Conservation (phyloP, 129 eudicot species). For the Flaveria linearis region DNA sequence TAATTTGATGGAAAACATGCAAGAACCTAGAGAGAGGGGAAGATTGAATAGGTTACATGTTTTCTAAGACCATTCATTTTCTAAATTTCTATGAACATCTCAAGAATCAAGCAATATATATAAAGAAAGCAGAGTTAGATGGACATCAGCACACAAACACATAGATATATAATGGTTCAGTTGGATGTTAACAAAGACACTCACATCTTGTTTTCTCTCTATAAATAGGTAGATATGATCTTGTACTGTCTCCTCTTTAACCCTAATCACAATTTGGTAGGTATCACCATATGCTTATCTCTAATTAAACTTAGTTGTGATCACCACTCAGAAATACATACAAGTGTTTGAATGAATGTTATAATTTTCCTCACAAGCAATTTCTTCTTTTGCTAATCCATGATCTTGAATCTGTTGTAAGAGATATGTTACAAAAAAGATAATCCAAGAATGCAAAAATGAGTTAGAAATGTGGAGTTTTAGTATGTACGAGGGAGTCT, state of each 20-base stretch:
- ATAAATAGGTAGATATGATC: neutral
- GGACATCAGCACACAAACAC: neutral
- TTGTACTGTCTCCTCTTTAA: neutral
- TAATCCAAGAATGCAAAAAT: neutral
- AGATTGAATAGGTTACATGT: neutral
- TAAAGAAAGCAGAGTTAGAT: neutral
- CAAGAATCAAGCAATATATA: neutral
- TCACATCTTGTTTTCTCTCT: neutral
- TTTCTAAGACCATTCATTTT: neutral
- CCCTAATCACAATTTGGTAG: neutral
- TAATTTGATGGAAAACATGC: neutral
- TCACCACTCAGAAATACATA: constrained; percentile 1
- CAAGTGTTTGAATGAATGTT: neutral
- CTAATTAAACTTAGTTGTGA: neutral
- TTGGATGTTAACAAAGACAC: neutral
- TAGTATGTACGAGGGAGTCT: neutral
- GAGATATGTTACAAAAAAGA: neutral
- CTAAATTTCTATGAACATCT: neutral
- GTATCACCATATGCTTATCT: neutral
- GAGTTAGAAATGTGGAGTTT: neutral
- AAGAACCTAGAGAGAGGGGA: neutral
- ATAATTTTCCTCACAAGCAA: neutral
- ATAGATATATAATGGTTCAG: neutral
- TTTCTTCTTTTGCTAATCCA: neutral
- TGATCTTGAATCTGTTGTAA: constrained; percentile 1